Evolutionary conservation across 2,329 filamentous ascomycete genomes (phyloP), one percentile per base, ranked within the genome.

Genomic region (Beauveria rudraprayagi): DNA sequence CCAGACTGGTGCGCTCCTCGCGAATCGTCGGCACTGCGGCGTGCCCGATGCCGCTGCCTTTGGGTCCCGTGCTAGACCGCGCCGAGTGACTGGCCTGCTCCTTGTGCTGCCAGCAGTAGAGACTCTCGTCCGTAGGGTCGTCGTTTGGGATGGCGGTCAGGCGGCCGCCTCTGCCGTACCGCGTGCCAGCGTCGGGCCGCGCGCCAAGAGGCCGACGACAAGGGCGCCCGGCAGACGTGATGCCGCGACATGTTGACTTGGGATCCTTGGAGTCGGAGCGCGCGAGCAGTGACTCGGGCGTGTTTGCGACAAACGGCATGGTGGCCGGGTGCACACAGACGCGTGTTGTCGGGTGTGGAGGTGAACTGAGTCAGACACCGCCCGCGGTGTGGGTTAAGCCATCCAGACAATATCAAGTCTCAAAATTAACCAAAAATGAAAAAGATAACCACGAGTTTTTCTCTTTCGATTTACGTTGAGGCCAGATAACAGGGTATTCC

Each of bases 21-120:
- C 87, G 73, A 4, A 86, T 83, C 7, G 84, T 80, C 4, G 81
- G 77, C 19, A 77, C 70, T 10, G 37, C n/a, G 26, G 14, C 48
- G 10, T 37, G 16, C n/a, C 52, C 34, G 11, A 3, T 37, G 34
- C 11, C 34, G 47, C 71, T 72, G 62, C 69, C 68, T 47, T 72
- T 72, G 5, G 76, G 77, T 1, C 78, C 77, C 2, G 78, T 76
- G 63, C 75, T 80, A 19, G 78, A 79, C 50, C 71, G 72, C 2
- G 78, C 71, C 9, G 80, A 78, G 61, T 72, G 68, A 66, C 71
- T 70, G 61, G 91, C 91, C 73, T 99, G 94, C 61, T 94, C 91
- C 71, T 90, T 92, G 77, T 99, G 94, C 72, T 97, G 92, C 89
- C 90, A 96, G 78, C 93, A 97, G 76, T 92, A 97, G 55, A 87